Conservation (phyloP, 164 flowering plant species). For the Kingdonia uniflora region DNA sequence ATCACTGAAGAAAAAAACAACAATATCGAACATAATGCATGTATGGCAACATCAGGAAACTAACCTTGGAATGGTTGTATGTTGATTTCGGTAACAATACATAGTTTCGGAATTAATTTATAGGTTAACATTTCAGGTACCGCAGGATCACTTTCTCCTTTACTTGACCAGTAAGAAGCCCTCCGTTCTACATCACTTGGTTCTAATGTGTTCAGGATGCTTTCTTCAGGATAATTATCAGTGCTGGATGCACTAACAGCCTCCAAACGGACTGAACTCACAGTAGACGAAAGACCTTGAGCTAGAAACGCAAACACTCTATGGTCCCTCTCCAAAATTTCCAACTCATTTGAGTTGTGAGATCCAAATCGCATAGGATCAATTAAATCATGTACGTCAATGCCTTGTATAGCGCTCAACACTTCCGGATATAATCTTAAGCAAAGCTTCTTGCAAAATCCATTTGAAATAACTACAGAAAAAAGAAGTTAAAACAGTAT, state of each 20-base stretch:
- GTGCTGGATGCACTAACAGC: conserved; percentile 87
- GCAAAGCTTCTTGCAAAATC: conserved; percentile 54
- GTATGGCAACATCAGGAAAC: conserved; percentile 1
- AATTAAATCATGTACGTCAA: conserved; percentile 16
- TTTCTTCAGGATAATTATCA: conserved; percentile 65
- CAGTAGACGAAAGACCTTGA: conserved; percentile 21
- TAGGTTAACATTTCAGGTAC: conserved; percentile 68
- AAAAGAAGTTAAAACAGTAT: background rate
- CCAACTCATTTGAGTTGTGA: conserved; percentile 28
- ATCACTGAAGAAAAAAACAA: too few species aligned
- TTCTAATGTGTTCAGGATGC: conserved; percentile 56
- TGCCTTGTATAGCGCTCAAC: conserved; percentile 20
- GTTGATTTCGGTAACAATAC: conserved; percentile 57
- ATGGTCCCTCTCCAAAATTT: conserved; percentile 36
- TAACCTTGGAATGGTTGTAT: conserved; percentile 77
- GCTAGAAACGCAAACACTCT: conserved; percentile 48
- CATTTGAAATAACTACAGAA: conserved; percentile 59
- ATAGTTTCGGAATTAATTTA: conserved; percentile 35
- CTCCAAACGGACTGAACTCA: conserved; percentile 17
- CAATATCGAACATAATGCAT: too few species aligned
- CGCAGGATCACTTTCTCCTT: conserved; percentile 47
- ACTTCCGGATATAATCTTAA: conserved; percentile 50
- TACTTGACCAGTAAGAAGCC: conserved; percentile 92
- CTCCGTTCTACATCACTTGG: conserved; percentile 31
- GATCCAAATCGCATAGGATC: conserved; percentile 18